Evolutionary conservation across 257 asterid genomes (phyloP).

Genomic region (Primulina eburnea): DNA sequence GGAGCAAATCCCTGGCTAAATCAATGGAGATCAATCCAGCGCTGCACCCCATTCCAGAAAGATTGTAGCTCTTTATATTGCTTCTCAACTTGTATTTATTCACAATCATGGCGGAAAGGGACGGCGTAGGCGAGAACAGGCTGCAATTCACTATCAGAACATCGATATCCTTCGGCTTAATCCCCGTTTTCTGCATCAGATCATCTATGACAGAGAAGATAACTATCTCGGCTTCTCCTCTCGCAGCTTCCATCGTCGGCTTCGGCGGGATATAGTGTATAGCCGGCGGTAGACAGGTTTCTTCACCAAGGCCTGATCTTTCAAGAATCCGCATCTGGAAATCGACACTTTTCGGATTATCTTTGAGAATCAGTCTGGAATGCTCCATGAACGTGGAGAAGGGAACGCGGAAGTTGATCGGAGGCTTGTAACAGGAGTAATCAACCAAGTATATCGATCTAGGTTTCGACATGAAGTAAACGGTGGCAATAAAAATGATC

Average conservation of each 20-base stretch:
- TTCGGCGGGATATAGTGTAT: slow-evolving; percentile 78
- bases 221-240: slow-evolving; percentile 64
- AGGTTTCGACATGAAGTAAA: slow-evolving; percentile 73
- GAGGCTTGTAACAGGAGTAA: slow-evolving; percentile 74
- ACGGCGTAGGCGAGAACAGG: slow-evolving; percentile 80
- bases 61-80: slow-evolving; percentile 60
- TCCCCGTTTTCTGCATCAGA: slow-evolving; percentile 49
- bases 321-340: slow-evolving; percentile 87
- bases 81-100: slow-evolving; percentile 73
- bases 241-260: slow-evolving; percentile 77
- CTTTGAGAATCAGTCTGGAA: slow-evolving; percentile 60
- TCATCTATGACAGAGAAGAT: slow-evolving; percentile 67
- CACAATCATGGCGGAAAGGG: slow-evolving; percentile 77
- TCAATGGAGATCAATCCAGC: slow-evolving; percentile 81
- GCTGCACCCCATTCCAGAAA: slow-evolving; percentile 91
- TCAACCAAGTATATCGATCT: slow-evolving; percentile 71
- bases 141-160: slow-evolving; percentile 75
- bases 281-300: slow-evolving; percentile 73
- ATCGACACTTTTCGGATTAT: slow-evolving; percentile 70
- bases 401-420: slow-evolving; percentile 65
- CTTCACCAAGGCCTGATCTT: slow-evolving; percentile 85
- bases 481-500: slow-evolving; percentile 38
- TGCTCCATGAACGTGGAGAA: slow-evolving; percentile 86
- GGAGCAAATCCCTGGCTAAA: slow-evolving; percentile 72
- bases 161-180: slow-evolving; percentile 69